These are phyloP conservation scores for Cladorrhinum sp. DNA, from an alignment of 2,329 filamentous ascomycete genomes.

Conservation along the genomic window DNA sequence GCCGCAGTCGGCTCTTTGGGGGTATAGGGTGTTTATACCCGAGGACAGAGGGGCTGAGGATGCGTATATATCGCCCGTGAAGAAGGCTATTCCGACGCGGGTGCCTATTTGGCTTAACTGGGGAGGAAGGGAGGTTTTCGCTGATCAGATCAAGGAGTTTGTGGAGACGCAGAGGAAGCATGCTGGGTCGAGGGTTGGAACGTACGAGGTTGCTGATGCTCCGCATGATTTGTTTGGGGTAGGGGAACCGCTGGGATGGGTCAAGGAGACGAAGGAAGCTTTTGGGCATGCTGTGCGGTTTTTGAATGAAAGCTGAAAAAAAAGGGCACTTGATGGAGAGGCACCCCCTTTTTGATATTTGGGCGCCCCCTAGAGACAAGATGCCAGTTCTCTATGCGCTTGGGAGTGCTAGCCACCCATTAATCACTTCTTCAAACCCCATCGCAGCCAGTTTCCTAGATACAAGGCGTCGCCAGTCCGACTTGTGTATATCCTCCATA, in stretches of 20 bases:
- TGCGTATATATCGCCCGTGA: not conserved
- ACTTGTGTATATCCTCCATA: not conserved
- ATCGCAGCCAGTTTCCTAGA: conserved; percentile 5
- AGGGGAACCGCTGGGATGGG: not conserved
- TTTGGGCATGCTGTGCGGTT: not conserved
- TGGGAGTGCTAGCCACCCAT: too few relatives aligned
- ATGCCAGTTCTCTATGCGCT: too few relatives aligned
- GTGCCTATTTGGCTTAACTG: not conserved
- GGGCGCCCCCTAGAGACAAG: too few relatives aligned
- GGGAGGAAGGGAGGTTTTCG: not conserved
- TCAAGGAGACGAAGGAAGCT: not conserved
- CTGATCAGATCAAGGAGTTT: not conserved
- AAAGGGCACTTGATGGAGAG: too few relatives aligned
- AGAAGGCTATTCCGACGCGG: not conserved
- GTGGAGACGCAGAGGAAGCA: not conserved
- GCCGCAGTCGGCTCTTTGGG: not conserved
- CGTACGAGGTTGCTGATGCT: not conserved
- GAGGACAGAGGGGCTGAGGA: not conserved
- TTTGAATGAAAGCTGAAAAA: not conserved
- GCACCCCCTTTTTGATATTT: too few relatives aligned
- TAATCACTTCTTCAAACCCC: conserved; percentile 10
- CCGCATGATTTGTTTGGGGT: not conserved
- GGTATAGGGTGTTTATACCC: not conserved
- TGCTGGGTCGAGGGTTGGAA: not conserved
- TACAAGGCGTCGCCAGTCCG: conserved; percentile 12